phyloP scores from a whole-genome alignment of 2,329 filamentous ascomycete genomes.

The Fusarium sp. region DNA sequence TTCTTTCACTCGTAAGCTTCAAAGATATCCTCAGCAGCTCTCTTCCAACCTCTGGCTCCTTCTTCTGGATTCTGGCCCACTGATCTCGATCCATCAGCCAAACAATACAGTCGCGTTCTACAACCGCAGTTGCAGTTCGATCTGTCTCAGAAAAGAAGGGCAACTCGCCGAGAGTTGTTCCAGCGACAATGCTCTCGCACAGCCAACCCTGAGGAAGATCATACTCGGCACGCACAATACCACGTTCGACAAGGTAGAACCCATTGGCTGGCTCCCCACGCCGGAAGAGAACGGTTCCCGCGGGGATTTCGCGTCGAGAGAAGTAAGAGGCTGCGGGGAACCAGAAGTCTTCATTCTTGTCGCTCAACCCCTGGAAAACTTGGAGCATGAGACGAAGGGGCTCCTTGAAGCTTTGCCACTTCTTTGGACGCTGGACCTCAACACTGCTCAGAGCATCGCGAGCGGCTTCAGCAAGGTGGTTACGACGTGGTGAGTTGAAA shows the following conservation, averaged over 20 bases:
- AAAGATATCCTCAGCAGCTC: constrained; percentile 90
- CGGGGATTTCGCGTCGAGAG: constrained; percentile 72
- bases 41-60: constrained; percentile 81
- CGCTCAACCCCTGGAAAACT: constrained; percentile 90
- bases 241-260: constrained; percentile 92
- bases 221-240: constrained; percentile 91
- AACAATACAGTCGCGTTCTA: constrained; percentile 83
- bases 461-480: constrained; percentile 83
- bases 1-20: constrained; percentile 94
- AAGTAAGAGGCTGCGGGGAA: constrained; percentile 85
- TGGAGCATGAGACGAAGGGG: constrained; percentile 92
- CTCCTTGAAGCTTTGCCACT: constrained; percentile 90
- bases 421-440: constrained; percentile 70
- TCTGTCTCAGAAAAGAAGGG: constrained; percentile 95
- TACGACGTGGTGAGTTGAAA: constrained; percentile 84
- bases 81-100: constrained; percentile 82
- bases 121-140: constrained; percentile 86
- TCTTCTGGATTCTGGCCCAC: constrained; percentile 79
- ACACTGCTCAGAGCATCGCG: constrained; percentile 78
- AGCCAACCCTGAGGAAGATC: constrained; percentile 89
- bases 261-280: constrained; percentile 82
- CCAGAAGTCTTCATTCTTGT: constrained; percentile 96
- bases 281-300: constrained; percentile 81
- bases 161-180: constrained; percentile 94
- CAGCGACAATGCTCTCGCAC: constrained; percentile 92